Base-by-base conservation (phyloP, 2,329 filamentous ascomycete species). In the Spiromastix sp. region DNA sequence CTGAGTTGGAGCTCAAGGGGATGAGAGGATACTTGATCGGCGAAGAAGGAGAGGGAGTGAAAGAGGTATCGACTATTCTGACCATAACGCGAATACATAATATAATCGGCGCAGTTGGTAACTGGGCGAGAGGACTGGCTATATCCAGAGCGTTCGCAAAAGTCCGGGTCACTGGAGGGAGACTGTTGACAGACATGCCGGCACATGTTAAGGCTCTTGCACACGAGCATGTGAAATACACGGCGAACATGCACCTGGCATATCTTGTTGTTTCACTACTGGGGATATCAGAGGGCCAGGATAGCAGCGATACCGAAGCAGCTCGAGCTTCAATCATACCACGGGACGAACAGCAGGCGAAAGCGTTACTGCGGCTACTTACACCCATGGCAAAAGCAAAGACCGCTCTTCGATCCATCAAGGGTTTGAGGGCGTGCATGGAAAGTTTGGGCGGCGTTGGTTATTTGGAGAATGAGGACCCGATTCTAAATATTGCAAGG, bases 11-110 rank as follows among this genome's bases (percentile, higher is more conserved):
- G 40, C 64, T 82, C 2, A 61, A 67, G 11, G 67, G 63, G n/a
- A 74, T 74, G 66, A 70, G 77, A 2, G 77, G 63, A 3, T 77
- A 77, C 66, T 64, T 85, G 4, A 59, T 87, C 18, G 82, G 82
- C 4, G 59, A 68, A 3, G 69, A 81, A 42, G 80, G 81, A 1
- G 60, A 71, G 26, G 82, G 81, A 2, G 69, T 83, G 19, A 70
- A 73, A 16, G 78, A 82, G 46, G 81, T 86, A 39, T 68, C 71
- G 25, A 74, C 74, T 2, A 63, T 87, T 10, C 63, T 86, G 5
- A 84, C 77, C 39, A 72, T 85, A 43, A 91, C 63, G 2, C 52
- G 63, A 19, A 49, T 62, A 9, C 58, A 66, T 32, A 65, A 61
- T 3, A 61, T 61, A 4, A 42, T 60, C 21, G 56, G 55, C 2